Evolutionary conservation across 331 rosid genomes (phyloP), one percentile per base, ranked within the genome.

Genomic region (Prunus yedoensis): DNA sequence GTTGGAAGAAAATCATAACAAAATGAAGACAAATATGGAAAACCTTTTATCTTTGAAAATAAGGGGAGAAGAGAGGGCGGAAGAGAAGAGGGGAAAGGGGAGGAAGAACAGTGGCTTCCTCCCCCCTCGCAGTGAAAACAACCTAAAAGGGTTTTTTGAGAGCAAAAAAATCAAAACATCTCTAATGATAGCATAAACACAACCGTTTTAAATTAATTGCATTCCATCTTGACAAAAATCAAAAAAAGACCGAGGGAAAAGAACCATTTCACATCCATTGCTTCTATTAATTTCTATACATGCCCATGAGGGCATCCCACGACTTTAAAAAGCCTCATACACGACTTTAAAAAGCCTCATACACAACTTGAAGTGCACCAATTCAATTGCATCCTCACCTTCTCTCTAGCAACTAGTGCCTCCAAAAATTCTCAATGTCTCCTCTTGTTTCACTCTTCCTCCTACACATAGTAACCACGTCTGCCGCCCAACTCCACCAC

Each of bases 401-500:
- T 18, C 27, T 43, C 14, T 5, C 28, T 18, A 30, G n/a, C 58
- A 16, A n/a, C 66, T 21, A 14, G 18, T n/a, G 4, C 74, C 56
- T 23, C 77, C 18, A 38, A 30, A 38, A 73, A 67, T 28, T 17
- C 3, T 58, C 66, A 47, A 82, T 85, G 84, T 41, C 30, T 38
- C 61, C 53, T 69, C 67, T 79, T 30, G 53, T 78, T 58, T 73
- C 82, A 8, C 49, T 89, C 30, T 71, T 87, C 35, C 77, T 88
- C 74, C 8, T 83, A 7, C 79, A 59, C 74, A 57, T 75, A 17
- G 27, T 61, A 27, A 52, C 75, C 65, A 17, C 70, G 6, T 86
- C 70, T 51, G 4, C 78, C 21, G 50, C 87, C 0, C 67, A 77
- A 43, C 93, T 93, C 75, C 89, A 78, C 52, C 85, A 84, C 2